Evolutionary conservation across 2,329 filamentous ascomycete species (phyloP).

Genomic region (Curvularia sp.): DNA sequence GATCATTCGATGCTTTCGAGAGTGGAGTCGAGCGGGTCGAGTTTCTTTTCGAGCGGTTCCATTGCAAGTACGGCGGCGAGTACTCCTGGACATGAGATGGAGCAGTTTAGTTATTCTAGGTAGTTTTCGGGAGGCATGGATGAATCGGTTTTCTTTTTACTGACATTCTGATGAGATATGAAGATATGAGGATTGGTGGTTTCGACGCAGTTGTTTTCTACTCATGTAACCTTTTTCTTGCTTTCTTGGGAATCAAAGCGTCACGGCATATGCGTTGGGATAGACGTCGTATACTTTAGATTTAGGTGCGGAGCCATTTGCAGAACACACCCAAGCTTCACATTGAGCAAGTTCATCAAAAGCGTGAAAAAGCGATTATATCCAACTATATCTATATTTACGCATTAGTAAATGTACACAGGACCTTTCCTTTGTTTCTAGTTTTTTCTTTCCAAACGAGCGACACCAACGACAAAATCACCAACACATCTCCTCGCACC

Average conservation of each 20-base stretch:
- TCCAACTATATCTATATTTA: neutral
- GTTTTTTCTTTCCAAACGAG: neutral
- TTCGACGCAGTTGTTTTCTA: neutral
- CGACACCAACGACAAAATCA: neutral
- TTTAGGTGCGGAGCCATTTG: neutral
- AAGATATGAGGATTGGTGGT: neutral
- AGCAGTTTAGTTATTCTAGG: constrained; percentile 13
- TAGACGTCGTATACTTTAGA: neutral
- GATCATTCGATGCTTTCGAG: constrained; percentile 15
- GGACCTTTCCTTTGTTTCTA: neutral
- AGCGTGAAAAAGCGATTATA: neutral
- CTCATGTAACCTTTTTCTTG: neutral
- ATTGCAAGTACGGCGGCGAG: constrained; percentile 15
- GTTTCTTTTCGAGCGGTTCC: constrained; percentile 21
- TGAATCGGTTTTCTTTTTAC: neutral
- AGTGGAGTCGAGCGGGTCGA: constrained; percentile 25
- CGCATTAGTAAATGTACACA: neutral
- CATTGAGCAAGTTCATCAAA: neutral
- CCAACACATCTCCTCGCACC: neutral
- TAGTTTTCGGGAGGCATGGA: neutral
- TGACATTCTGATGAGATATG: neutral
- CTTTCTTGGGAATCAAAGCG: neutral
- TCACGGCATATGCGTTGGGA: neutral
- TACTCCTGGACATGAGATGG: constrained; percentile 22
- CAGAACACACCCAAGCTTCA: neutral